Evolutionary conservation across 768 basidiomycete species (phyloP).

Genomic region (Piloderma croceum): DNA sequence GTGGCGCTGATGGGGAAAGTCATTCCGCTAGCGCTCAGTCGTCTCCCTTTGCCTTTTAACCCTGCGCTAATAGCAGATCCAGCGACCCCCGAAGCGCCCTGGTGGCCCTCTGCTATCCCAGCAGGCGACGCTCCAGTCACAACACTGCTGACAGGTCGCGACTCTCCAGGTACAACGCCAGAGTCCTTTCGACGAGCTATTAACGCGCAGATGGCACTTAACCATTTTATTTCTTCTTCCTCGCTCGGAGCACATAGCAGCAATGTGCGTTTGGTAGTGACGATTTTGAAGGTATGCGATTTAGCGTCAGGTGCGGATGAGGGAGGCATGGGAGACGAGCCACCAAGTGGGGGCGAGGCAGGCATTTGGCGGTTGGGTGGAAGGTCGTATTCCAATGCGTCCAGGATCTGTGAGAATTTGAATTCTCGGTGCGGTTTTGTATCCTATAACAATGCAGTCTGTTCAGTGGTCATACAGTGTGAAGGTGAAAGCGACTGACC

Average conservation of each 20-base stretch:
- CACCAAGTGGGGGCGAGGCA: slow-evolving; percentile 31
- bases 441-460: slow-evolving; percentile 49
- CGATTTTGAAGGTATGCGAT: slow-evolving; percentile 84
- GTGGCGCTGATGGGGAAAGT: slow-evolving; percentile 14
- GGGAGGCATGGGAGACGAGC: slow-evolving; percentile 19
- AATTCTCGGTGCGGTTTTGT: slow-evolving; percentile 85
- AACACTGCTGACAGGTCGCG: slow-evolving; percentile 13
- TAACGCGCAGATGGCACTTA: slow-evolving; percentile 89
- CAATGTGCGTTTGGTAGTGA: slow-evolving; percentile 88
- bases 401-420: slow-evolving; percentile 77
- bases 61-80: slow-evolving; percentile 27
- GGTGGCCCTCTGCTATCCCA: slow-evolving; percentile 13
- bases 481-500: slow-evolving; percentile 46
- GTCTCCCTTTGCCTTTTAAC: slow-evolving; percentile 43
- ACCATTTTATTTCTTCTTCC: slow-evolving; percentile 98
- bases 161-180: slow-evolving; percentile 45
- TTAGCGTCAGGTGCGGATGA: slow-evolving; percentile 42
- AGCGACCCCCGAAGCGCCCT: slow-evolving; percentile 16
- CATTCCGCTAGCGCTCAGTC: slow-evolving; percentile 39
- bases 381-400: slow-evolving; percentile 85
- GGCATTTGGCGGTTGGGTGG: slow-evolving; percentile 47
- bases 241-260: slow-evolving; percentile 91
- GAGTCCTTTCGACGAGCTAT: slow-evolving; percentile 65
- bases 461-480: background rate
- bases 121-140: background rate